Evolutionary conservation across 2,329 filamentous ascomycete species (phyloP).

Genomic region (Aspergillus floridensis): DNA sequence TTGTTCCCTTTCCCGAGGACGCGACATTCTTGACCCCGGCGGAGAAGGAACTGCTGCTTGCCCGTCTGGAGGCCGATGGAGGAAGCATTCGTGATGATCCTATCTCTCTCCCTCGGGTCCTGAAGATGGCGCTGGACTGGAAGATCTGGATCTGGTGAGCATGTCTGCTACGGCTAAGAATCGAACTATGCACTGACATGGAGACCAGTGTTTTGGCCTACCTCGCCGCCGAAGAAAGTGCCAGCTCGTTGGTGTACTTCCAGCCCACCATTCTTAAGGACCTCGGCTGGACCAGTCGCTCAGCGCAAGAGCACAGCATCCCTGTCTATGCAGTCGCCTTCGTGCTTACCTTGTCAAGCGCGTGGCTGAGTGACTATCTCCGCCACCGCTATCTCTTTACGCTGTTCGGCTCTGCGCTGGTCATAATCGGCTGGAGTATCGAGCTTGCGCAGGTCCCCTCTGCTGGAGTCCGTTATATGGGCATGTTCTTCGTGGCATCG

Average conservation of each 20-base stretch:
- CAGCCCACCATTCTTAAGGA: conserved; percentile 34
- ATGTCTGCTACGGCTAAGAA: not conserved
- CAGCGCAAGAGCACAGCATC: conserved; percentile 34
- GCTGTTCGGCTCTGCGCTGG: conserved; percentile 10
- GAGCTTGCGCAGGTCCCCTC: conserved; percentile 10
- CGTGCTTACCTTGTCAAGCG: conserved; percentile 23
- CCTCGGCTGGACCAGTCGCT: conserved; percentile 30
- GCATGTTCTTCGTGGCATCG: conserved; percentile 27
- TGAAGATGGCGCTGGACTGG: conserved; percentile 12
- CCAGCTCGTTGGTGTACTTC: conserved; percentile 23
- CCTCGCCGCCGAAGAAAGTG: conserved; percentile 17
- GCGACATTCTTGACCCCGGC: conserved; percentile 13
- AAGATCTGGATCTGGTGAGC: conserved; percentile 25
- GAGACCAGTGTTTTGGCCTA: conserved; percentile 19
- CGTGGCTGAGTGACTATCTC: conserved; percentile 13
- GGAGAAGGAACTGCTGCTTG: conserved; percentile 15
- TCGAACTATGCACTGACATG: not conserved
- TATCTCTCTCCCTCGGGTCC: conserved; percentile 1
- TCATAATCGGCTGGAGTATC: conserved; percentile 14
- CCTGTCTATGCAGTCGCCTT: conserved; percentile 32
- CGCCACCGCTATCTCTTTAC: conserved; percentile 15
- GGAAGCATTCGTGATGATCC: conserved; percentile 6
- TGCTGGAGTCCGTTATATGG: conserved; percentile 20
- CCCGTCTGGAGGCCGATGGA: conserved; percentile 13
- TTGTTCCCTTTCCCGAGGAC: conserved; percentile 17